Conservation (phyloP, 2,329 filamentous ascomycete genomes). For the Apiospora phragmitis region DNA sequence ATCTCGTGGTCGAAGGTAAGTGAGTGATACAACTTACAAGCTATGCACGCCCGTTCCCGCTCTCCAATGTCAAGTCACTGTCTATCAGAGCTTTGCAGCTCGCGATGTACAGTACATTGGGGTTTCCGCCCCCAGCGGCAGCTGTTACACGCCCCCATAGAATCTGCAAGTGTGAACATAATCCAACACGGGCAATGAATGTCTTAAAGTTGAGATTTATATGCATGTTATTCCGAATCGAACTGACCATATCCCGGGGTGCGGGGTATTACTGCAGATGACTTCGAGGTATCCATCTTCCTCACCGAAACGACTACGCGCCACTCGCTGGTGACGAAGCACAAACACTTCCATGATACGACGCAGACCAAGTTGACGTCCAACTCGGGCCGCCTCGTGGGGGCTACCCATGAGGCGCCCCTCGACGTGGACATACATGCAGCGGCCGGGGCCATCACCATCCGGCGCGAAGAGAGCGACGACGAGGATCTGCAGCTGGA, state of each 20-base stretch:
- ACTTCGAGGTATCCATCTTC: conserved; percentile 95
- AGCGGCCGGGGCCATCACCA: conserved; percentile 34
- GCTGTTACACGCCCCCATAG: background rate
- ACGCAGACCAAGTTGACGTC: conserved; percentile 54
- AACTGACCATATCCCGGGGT: background rate
- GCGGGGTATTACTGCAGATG: conserved; percentile 59
- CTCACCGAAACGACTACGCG: conserved; percentile 82
- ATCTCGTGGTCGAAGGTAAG: conserved; percentile 79
- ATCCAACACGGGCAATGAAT: background rate
- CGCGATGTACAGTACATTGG: conserved; percentile 18
- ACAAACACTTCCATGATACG: conserved; percentile 72
- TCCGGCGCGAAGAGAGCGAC: conserved; percentile 61
- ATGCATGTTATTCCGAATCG: background rate
- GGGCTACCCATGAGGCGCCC: conserved; percentile 53
- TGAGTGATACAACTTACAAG: conserved; percentile 15
- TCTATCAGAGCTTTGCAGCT: background rate
- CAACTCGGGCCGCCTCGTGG: conserved; percentile 63
- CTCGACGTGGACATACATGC: conserved; percentile 48
- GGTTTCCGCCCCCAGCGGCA: background rate
- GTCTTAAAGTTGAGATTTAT: background rate
- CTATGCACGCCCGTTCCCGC: conserved; percentile 17
- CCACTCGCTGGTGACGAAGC: conserved; percentile 83
- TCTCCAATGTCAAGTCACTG: conserved; percentile 12
- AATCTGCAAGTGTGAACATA: background rate
- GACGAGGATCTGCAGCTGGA: conserved; percentile 55